Evolutionary conservation across 805 yeast species (phyloP), one percentile per base, ranked within the genome.

Genomic region (Starmera dryadoides): DNA sequence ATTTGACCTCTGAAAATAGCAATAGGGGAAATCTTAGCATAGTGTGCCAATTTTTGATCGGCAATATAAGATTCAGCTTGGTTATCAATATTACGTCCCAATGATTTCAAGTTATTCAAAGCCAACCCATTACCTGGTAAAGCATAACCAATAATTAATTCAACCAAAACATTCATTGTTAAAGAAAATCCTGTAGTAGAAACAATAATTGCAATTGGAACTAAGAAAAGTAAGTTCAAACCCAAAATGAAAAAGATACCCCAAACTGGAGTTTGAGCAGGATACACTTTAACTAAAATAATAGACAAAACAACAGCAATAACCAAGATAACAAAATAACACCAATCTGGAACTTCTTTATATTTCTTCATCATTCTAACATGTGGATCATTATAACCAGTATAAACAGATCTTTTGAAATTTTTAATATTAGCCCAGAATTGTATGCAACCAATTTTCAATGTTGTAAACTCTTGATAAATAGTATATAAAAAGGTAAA

Each of bases 21-120:
- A 47, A 73, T 60, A 3, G 81, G 81, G 1, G 81, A 76, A 21
- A 77, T 60, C 42, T 73, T 74, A 20, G 71, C 53, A 50, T 77
- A 77, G 53, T 77, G 81, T 0, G 70, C 80, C 62, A 69, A 56
- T 50, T 75, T 77, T 48, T 66, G 68, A 49, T 74, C 75, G 53
- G 71, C 67, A 38, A 76, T 71, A 56, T 73, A 79, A 50, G 66
- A 69, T 43, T 76, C 73, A 6, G 84, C 81, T 55, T 77, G 82
- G 25, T 71, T 69, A 48, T 74, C 78, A 42, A 77, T 74, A 48
- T 76, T 77, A 33, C 75, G 71, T 21, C 77, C 77, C 38, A 64
- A 68, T 1, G 71, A 67, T 40, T 73, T 73, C 36, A 73, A 50
- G 15, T 71, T 60, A 63, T 70, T 71, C 38, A 73, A 58, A 6